These are phyloP conservation scores for Rhizopus arrhizus DNA, from an alignment of 371 early-diverging fungal species.

Conservation along the genomic window DNA sequence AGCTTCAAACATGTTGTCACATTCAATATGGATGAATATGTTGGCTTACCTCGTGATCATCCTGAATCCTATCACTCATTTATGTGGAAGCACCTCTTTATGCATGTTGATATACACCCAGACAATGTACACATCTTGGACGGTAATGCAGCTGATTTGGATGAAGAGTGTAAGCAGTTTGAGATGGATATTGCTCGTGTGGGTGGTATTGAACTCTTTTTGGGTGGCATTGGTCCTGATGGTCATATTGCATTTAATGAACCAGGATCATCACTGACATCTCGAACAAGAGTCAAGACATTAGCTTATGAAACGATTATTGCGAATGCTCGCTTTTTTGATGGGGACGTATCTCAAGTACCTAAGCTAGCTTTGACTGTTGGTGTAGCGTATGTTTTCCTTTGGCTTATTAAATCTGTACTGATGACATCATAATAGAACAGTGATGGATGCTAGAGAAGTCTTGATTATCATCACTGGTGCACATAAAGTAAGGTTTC, in stretches of 20 bases:
- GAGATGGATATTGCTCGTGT: conserved; percentile 75
- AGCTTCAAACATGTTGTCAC: conserved; percentile 66
- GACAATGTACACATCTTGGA: conserved; percentile 82
- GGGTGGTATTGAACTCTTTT: conserved; percentile 56
- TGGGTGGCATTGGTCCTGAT: conserved; percentile 75
- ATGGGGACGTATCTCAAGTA: conserved; percentile 80
- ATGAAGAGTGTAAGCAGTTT: conserved; percentile 75
- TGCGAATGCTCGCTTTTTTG: conserved; percentile 87
- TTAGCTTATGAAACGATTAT: conserved; percentile 88
- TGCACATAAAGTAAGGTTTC: conserved; percentile 71
- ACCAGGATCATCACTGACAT: conserved; percentile 83
- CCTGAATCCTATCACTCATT: conserved; percentile 86
- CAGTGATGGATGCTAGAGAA: conserved; percentile 87
- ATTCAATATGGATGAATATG: conserved; percentile 68
- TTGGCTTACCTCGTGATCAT: conserved; percentile 68
- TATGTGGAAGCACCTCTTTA: conserved; percentile 86
- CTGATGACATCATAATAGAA: conserved; percentile 40
- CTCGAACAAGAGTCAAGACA: conserved; percentile 84
- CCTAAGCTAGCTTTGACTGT: conserved; percentile 87
- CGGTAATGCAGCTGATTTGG: conserved; percentile 79
- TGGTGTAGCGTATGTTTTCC: conserved; percentile 69
- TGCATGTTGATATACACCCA: conserved; percentile 78
- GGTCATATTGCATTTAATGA: conserved; percentile 91
- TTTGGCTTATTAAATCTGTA: background rate
- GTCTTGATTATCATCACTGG: conserved; percentile 86